These are phyloP conservation scores for Sporobolomyces roseus DNA, from an alignment of 768 basidiomycete species.

Conservation along the genomic window DNA sequence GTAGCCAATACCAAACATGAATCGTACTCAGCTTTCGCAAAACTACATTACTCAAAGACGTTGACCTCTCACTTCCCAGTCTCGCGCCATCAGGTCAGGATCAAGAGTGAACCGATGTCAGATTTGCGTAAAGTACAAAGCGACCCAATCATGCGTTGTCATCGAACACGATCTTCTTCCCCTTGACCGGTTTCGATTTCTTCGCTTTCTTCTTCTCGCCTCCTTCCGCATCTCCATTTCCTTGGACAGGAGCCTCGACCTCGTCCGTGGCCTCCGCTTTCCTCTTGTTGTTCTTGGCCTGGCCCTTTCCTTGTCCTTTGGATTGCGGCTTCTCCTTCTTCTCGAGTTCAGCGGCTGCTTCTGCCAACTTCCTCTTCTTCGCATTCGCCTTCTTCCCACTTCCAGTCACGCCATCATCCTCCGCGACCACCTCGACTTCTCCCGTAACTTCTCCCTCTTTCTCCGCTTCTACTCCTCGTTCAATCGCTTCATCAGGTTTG, in stretches of 20 bases:
- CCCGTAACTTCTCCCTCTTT: not conserved
- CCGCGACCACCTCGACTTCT: not conserved
- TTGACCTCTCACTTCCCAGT: too few species aligned
- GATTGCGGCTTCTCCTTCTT: not conserved
- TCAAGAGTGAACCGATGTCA: too few species aligned
- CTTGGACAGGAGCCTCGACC: not conserved
- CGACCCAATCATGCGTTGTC: not conserved
- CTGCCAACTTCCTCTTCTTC: not conserved
- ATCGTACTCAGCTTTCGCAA: too few species aligned
- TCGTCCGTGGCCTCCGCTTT: not conserved
- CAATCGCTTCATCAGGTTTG: constrained; percentile 5
- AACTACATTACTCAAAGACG: too few species aligned
- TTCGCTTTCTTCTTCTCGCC: constrained; percentile 18
- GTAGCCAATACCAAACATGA: too few species aligned
- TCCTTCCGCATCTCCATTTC: not conserved
- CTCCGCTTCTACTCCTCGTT: not conserved
- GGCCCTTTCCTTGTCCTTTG: too few species aligned
- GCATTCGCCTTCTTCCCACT: not conserved
- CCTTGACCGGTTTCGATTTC: constrained; percentile 14
- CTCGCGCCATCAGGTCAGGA: too few species aligned
- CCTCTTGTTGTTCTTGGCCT: constrained; percentile 7
- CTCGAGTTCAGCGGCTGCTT: not conserved
- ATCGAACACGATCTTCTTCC: constrained; percentile 14
- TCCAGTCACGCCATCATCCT: too few species aligned
- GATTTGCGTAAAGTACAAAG: not conserved